Evolutionary conservation across 257 asterid genomes (phyloP).

Genomic region (Voacanga thouarsii): DNA sequence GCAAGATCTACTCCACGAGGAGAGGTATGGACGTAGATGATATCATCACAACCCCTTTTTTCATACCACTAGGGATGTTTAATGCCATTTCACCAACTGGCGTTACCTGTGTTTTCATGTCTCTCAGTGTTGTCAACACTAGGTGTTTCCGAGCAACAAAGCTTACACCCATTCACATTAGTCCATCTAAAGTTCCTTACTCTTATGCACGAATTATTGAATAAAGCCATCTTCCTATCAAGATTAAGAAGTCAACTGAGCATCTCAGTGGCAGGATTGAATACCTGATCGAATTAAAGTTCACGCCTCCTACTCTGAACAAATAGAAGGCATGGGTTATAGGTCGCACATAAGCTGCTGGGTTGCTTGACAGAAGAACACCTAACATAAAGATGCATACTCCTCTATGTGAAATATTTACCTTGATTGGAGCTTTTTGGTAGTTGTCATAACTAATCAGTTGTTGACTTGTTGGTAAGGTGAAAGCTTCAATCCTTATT

Average conservation of each 20-base stretch:
- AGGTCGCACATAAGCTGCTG: neutral
- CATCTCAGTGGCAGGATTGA: neutral
- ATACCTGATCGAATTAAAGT: neutral
- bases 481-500: too few relatives aligned
- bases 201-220: neutral
- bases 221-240: slow-evolving; percentile 20
- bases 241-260: slow-evolving; percentile 19
- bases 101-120: too few relatives aligned
- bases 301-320: neutral
- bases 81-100: too few relatives aligned
- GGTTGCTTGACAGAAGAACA: neutral
- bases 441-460: neutral
- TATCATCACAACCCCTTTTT: too few relatives aligned
- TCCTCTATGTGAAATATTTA: neutral
- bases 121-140: too few relatives aligned
- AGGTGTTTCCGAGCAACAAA: too few relatives aligned
- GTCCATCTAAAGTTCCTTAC: slow-evolving; percentile 20
- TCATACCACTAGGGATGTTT: too few relatives aligned
- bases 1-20: too few relatives aligned
- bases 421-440: neutral
- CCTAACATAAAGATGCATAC: neutral
- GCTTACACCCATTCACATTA: too few relatives aligned
- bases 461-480: too few relatives aligned
- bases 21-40: neutral
- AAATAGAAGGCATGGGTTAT: neutral